A percentile compares a stretch with the other conserved stretches of the same genome.
phyloP scores from a whole-genome alignment of 305 asterid species.

The Fraxinus xanthoxyloides region DNA sequence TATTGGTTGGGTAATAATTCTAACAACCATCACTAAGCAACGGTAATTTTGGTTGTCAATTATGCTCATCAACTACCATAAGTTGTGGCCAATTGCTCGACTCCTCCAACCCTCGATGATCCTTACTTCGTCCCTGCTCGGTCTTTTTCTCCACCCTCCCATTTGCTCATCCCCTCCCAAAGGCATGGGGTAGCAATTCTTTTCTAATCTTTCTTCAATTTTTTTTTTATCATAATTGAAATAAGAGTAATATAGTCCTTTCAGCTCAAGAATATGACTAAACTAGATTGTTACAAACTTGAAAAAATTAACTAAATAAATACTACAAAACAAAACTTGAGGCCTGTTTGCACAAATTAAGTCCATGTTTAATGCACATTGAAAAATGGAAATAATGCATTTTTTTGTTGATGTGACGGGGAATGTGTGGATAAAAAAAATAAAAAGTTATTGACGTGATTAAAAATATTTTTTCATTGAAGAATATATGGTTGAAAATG shows the following conservation, averaged over 20 bases:
- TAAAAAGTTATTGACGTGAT: too few species aligned
- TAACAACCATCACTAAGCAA: not conserved
- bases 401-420: too few species aligned
- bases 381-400: too few species aligned
- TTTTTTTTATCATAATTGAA: not conserved
- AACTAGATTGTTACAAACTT: not conserved
- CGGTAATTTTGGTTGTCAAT: not conserved
- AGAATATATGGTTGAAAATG: too few species aligned
- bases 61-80: not conserved
- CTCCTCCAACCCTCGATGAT: not conserved
- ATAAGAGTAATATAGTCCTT: not conserved
- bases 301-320: not conserved
- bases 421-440: too few species aligned
- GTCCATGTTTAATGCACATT: too few species aligned
- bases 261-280: not conserved
- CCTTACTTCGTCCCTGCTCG: not conserved
- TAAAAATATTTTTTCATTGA: too few species aligned
- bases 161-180: not conserved
- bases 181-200: not conserved
- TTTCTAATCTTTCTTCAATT: not conserved
- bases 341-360: not conserved
- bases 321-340: not conserved
- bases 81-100: not conserved
- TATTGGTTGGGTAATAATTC: not conserved
- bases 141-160: not conserved